phyloP scores from a whole-genome alignment of 345 rosid species.

The Lenwebbia sp. region DNA sequence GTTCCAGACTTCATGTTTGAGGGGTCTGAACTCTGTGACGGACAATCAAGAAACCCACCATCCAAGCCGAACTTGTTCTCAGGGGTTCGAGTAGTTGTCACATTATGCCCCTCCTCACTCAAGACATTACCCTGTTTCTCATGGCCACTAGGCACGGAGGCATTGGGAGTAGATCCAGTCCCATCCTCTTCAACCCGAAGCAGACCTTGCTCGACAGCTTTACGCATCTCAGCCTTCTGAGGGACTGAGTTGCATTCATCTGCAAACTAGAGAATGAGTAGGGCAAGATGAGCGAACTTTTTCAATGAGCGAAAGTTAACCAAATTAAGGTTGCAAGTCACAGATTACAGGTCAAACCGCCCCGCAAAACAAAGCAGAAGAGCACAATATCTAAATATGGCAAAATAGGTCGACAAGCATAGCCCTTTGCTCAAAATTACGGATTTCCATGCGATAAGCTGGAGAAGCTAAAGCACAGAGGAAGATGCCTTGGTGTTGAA shows the following conservation, averaged over 20 bases:
- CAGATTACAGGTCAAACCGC: neutral
- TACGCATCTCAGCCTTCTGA: neutral
- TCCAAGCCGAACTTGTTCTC: neutral
- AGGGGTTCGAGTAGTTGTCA: neutral
- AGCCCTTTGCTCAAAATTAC: neutral
- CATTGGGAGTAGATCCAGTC: neutral
- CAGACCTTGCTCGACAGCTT: neutral
- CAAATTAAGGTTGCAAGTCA: neutral
- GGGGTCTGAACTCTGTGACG: neutral
- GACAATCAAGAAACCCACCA: neutral
- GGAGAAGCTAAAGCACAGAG: neutral
- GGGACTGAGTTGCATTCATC: neutral
- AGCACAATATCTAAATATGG: neutral
- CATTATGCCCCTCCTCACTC: slow-evolving; percentile 1
- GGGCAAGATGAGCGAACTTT: neutral
- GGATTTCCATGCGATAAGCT: neutral
- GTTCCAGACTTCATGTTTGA: neutral
- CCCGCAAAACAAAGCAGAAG: neutral
- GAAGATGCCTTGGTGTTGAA: no score
- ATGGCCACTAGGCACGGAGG: neutral
- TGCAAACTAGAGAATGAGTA: neutral
- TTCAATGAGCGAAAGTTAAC: neutral
- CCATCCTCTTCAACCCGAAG: neutral
- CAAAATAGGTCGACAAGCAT: neutral
- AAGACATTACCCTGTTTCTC: neutral